Evolutionary conservation across 192 early-diverging fungal genomes (phyloP), one percentile per base, ranked within the genome.

Genomic region (Gaertneriomyces semiglobifer): DNA sequence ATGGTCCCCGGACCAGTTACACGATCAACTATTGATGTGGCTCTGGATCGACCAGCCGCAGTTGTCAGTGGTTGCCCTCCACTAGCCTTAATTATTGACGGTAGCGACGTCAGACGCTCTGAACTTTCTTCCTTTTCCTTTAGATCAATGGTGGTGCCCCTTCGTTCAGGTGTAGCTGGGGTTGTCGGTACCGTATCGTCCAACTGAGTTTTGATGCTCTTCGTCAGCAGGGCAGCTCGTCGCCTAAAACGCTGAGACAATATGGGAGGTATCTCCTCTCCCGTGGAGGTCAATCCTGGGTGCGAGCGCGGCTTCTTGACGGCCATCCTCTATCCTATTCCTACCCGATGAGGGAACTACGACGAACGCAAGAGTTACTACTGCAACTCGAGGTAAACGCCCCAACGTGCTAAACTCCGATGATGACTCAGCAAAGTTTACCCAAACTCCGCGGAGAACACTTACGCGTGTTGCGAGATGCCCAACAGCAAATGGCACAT

Each of bases 161-260:
- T 3, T 11, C 19, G 43, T 11, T 3, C 39, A n/a, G 60, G 10
- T 40, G 11, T 40, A 3, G 14, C 39, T 16, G 6, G 40, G 40
- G 16, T 39, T 6, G 47, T 50, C 6, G 18, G 18, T 1, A 16
- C 62, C 14, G 47, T 20, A n/a, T 19, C 62, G 6, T 20, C 48
- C 3, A 6, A 12, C 52, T 8, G 18, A 25, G 44, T 25, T 45
- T 45, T 63, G 20, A 16, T 54, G 50, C n/a, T 6, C 20, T n/a
- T n/a, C 9, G 25, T 41, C n/a, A 65, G 40, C 5, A 65, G 25
- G 14, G 38, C 14, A 7, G 63, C 63, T 25, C 51, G 38, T 38
- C 63, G 39, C 10, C n/a, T 48, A 40, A 54, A 65, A 9, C 63
- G 63, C 0, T 25, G 45, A 6, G 63, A 65, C 10, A 65, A 48